phyloP scores from a whole-genome alignment of 768 basidiomycete genomes.

The Holtermannia corniformis region DNA sequence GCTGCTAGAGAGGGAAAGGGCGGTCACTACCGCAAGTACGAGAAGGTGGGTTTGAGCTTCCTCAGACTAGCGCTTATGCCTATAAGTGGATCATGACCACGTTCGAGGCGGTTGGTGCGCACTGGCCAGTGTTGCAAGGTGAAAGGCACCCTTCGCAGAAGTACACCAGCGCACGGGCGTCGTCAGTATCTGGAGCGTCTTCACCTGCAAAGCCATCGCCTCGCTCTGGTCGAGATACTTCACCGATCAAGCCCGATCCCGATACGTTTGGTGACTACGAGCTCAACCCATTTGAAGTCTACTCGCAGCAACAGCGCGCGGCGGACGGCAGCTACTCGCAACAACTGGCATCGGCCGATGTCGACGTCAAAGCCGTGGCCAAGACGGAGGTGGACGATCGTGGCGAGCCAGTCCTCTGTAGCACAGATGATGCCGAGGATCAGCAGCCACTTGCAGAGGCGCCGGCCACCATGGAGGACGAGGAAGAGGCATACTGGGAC shows the following conservation, averaged over 20 bases:
- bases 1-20: conserved; percentile 19
- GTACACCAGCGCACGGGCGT: conserved; percentile 5
- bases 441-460: no score
- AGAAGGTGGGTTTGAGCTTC: conserved; percentile 21
- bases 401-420: not conserved
- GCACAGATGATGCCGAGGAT: not conserved
- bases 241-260: no score
- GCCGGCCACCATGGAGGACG: conserved; percentile 37
- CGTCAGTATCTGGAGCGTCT: not conserved
- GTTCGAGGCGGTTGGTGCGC: conserved; percentile 78
- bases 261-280: no score
- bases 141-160: conserved; percentile 7
- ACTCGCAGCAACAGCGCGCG: not conserved
- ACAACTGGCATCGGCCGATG: conserved; percentile 2
- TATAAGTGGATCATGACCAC: conserved; percentile 64
- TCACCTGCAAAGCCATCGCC: no score
- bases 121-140: no score
- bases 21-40: conserved; percentile 32
- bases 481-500: conserved; percentile 41
- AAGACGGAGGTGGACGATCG: not conserved
- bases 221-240: no score
- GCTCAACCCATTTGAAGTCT: not conserved
- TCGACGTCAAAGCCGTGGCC: conserved; percentile 4
- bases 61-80: not conserved
- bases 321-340: not conserved